A percentile compares a stretch with the other conserved stretches of the same genome.
Evolutionary conservation across 2,329 filamentous ascomycete genomes (phyloP).

Genomic region (Fusarium nisikadoi): DNA sequence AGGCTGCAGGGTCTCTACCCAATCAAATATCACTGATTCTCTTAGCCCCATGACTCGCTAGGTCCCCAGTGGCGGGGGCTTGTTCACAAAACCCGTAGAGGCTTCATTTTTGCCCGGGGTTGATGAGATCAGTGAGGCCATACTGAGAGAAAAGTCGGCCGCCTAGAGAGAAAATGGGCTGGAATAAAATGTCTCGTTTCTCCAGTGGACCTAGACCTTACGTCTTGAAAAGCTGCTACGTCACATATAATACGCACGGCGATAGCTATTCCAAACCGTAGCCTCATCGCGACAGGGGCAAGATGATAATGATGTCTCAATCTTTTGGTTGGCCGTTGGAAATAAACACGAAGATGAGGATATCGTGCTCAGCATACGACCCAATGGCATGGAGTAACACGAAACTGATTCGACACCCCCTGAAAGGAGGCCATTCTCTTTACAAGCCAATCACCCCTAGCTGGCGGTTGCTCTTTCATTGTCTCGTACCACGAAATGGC

Average conservation of each 20-base stretch:
- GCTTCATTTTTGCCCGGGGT: constrained; percentile 25
- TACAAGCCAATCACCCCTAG: not conserved
- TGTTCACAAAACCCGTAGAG: constrained; percentile 33
- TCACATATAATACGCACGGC: constrained; percentile 34
- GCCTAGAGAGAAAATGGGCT: constrained; percentile 20
- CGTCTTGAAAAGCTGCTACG: constrained; percentile 31
- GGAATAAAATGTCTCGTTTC: constrained; percentile 20
- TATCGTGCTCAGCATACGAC: constrained; percentile 10
- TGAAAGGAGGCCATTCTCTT: not conserved
- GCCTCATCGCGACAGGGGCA: constrained; percentile 32
- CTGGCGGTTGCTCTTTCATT: not conserved
- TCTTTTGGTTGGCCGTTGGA: not conserved
- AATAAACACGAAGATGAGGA: constrained; percentile 5
- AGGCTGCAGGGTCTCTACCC: constrained; percentile 37
- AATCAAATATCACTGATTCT: constrained; percentile 38
- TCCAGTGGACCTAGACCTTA: constrained; percentile 14
- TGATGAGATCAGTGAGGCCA: constrained; percentile 43
- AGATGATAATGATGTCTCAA: not conserved
- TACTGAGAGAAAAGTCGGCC: constrained; percentile 36
- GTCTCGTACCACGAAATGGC: constrained; percentile 7
- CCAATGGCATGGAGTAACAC: not conserved
- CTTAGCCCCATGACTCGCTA: constrained; percentile 45
- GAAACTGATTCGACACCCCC: not conserved
- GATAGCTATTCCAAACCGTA: constrained; percentile 22
- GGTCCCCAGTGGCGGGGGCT: constrained; percentile 39